These are phyloP conservation scores for Debaryomyces coudertii DNA, from an alignment of 1,139 yeast species.

Conservation along the genomic window DNA sequence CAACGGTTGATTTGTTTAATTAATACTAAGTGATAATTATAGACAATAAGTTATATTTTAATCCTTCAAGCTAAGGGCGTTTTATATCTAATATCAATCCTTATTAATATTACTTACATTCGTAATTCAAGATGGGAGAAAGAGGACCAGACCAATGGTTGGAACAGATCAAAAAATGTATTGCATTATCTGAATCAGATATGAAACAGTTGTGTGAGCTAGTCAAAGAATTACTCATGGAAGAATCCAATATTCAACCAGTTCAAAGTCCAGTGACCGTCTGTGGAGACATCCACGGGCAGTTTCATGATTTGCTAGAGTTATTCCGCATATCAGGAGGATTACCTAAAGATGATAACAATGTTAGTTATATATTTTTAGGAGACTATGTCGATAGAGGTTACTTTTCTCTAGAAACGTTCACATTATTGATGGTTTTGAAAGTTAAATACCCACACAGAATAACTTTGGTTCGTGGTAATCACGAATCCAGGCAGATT, in stretches of 20 bases:
- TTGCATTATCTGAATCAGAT: slow-evolving; percentile 85
- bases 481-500: slow-evolving; percentile 92
- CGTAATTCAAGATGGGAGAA: slow-evolving; percentile 53
- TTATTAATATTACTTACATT: not conserved
- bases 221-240: slow-evolving; percentile 78
- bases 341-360: slow-evolving; percentile 59
- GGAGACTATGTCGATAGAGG: slow-evolving; percentile 99
- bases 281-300: slow-evolving; percentile 99
- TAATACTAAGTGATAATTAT: not conserved
- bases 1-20: not conserved
- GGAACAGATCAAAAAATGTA: slow-evolving; percentile 89
- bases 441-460: slow-evolving; percentile 87
- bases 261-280: slow-evolving; percentile 97
- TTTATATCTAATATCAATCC: not conserved
- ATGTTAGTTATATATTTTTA: slow-evolving; percentile 71
- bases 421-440: slow-evolving; percentile 86
- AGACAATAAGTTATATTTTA: not conserved
- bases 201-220: slow-evolving; percentile 96
- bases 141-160: slow-evolving; percentile 97
- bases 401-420: slow-evolving; percentile 88
- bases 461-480: slow-evolving; percentile 87
- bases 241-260: slow-evolving; percentile 91
- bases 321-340: slow-evolving; percentile 92
- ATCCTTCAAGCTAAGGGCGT: not conserved
- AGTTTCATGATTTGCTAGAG: slow-evolving; percentile 91